phyloP scores from a whole-genome alignment of 2,329 filamentous ascomycete genomes.

The Aspergillus pseudoterreus region DNA sequence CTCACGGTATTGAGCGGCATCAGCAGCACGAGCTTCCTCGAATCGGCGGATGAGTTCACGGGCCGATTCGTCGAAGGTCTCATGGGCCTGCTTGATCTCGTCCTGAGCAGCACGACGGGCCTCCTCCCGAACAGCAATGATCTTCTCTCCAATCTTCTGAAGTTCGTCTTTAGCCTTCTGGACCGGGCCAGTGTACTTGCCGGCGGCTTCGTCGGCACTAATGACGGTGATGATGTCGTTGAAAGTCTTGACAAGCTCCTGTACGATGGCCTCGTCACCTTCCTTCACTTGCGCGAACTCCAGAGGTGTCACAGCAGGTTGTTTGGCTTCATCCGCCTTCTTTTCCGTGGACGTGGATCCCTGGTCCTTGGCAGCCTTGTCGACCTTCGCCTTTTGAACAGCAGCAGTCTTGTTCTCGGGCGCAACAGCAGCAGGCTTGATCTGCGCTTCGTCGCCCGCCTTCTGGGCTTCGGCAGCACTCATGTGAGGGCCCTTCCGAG shows the following conservation, averaged over 20 bases:
- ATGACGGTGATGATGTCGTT: slow-evolving; percentile 94
- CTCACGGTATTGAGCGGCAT: slow-evolving; percentile 77
- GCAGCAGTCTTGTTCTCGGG: slow-evolving; percentile 25
- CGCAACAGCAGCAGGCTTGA: slow-evolving; percentile 24
- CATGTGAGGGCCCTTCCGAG: slow-evolving; percentile 49
- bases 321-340: slow-evolving; percentile 31
- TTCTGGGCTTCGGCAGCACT: slow-evolving; percentile 33
- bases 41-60: slow-evolving; percentile 85
- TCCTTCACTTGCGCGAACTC: slow-evolving; percentile 73
- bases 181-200: slow-evolving; percentile 74
- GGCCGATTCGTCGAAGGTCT: slow-evolving; percentile 81
- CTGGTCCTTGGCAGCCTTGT: slow-evolving; percentile 24
- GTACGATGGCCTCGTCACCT: slow-evolving; percentile 80
- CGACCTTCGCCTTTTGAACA: slow-evolving; percentile 30
- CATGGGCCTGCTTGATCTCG: slow-evolving; percentile 66
- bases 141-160: slow-evolving; percentile 71
- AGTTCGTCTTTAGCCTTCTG: slow-evolving; percentile 83
- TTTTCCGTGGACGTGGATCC: slow-evolving; percentile 21
- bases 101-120: slow-evolving; percentile 69
- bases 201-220: slow-evolving; percentile 76
- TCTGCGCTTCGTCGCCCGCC: slow-evolving; percentile 22
- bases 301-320: slow-evolving; percentile 61
- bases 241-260: slow-evolving; percentile 89
- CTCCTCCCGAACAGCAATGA: slow-evolving; percentile 67
- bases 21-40: slow-evolving; percentile 73